Evolutionary conservation across 495 filamentous ascomycete genomes (phyloP), one percentile per base, ranked within the genome.

Genomic region (Aspergillus coremiiformis): DNA sequence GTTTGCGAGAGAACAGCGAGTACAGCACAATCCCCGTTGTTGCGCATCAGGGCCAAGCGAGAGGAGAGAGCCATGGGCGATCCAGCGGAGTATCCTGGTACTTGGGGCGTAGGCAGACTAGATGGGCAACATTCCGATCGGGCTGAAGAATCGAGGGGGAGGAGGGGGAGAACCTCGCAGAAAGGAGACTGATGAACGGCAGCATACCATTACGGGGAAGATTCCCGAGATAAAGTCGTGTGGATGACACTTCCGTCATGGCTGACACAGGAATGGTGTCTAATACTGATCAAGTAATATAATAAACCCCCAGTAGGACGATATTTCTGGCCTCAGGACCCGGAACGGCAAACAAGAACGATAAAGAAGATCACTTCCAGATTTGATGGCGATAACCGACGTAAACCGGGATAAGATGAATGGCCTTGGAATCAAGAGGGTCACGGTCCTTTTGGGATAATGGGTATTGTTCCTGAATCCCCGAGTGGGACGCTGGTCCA

Each of bases 181-280:
- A 29, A 50, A 58, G 52, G 63, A 54, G 58, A 60, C 64, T 50
- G 62, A 62, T 59, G 55, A 61, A 58, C 62, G 66, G 63, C 57
- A 74, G 74, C 90, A 77, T 84, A 96, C 92, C 93, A 71, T 86
- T 87, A 72, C 90, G 90, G 66, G 94, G 93, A 66, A 98, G 84
- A 72, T 97, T 97, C 66, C 93, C 93, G 69, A 97, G 79, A 79
- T 97, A 97, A 45, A 96, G 86, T 73, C 93, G 81, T 62, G 93
- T 96, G 47, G 85, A 83, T 47, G 89, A 95, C 44, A 95, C 92
- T 73, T 94, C 73, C 57, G 68, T 75, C 73, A 77, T 77, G 64
- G 63, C 54, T 61, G 60, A 26, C 22, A 53, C 10, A 37, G n/a
- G 39, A 55, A 47, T 32, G 47, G 42, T 39, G 47, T 22, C 32